Base-by-base conservation (phyloP, 1,284 basidiomycete species). In the Exobasidium cylindrosporum region DNA sequence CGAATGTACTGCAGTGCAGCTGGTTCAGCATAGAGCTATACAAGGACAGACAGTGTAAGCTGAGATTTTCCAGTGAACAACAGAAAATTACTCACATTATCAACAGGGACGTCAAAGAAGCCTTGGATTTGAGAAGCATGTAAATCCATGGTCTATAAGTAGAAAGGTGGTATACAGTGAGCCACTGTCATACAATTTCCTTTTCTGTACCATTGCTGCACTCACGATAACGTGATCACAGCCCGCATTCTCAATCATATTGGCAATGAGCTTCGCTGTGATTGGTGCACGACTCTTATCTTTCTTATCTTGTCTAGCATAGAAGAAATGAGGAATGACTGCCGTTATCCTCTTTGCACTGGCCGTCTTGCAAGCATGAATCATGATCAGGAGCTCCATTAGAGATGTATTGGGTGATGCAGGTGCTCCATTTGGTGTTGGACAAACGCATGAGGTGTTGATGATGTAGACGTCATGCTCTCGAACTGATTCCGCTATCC, bases 101-200 rank as follows among this genome's bases (percentile, higher is more conserved):
- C 95, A 66, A 98, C 95, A 17, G 96, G 96, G n/a, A 97, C 95
- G 81, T 98, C 95, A 81, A 99, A 99, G 85, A 99, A 99, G 35
- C 96, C 96, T 82, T 99, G 78, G 58, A 80, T 80, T 63, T 78
- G 77, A 35, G 68, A 70, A 0, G 78, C 78, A 59, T 80, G 78
- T n/a, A 80, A 60, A 59, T 80, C 78, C 77, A 80, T 80, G 3
- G 78, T 80, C 56, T 97, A 74, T 45, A 40, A 21, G 14, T 26
- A 40, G 35, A 40, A 7, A 7, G 35, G 35, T 7, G 7, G 35
- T 17, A 7, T 40, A 17, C 13, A n/a, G 17, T 7, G 7, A 26
- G 23, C 44, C 31, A 60, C 4, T 7, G 23, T 26, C 26, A 23
- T 21, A 7, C 14, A 30, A 6, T 40, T 40, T 17, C 7, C 7